Percentiles rank a stretch among this genome's conserved stretches.
Conservation (phyloP, 2,329 filamentous ascomycete genomes). For the Hypoxylon sp. region DNA sequence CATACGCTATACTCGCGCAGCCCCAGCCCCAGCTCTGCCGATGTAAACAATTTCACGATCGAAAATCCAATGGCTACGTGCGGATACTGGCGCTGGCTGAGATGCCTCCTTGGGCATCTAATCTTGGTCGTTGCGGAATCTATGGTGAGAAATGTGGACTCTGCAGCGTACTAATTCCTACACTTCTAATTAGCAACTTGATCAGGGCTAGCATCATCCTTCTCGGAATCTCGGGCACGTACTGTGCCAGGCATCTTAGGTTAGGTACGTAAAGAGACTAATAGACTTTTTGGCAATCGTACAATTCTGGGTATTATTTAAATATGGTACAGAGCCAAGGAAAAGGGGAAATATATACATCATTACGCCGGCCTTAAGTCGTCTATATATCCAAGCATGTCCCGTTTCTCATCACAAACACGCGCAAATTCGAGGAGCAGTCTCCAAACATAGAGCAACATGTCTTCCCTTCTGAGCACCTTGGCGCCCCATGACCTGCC, state of each 20-base stretch:
- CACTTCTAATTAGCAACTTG: not conserved
- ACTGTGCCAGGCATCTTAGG: too few species aligned
- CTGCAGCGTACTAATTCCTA: not conserved
- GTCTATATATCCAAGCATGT: conserved; percentile 51
- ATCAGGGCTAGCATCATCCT: not conserved
- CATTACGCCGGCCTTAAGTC: conserved; percentile 46
- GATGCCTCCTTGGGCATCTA: too few species aligned
- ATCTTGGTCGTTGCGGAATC: not conserved
- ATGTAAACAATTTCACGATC: too few species aligned
- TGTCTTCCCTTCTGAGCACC: conserved; percentile 68
- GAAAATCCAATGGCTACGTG: too few species aligned
- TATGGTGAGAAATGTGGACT: not conserved
- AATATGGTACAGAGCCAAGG: not conserved
- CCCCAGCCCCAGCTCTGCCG: too few species aligned
- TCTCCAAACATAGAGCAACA: conserved; percentile 69
- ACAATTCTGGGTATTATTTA: conserved; percentile 6
- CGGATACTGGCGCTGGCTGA: too few species aligned
- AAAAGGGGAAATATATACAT: conserved; percentile 17
- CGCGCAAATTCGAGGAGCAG: conserved; percentile 64
- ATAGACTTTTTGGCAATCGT: not conserved
- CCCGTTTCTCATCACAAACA: conserved; percentile 54
- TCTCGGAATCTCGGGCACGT: not conserved
- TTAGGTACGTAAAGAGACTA: not conserved
- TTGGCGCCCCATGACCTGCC: conserved; percentile 67
- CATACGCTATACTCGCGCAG: too few species aligned